Base-by-base conservation (phyloP, 371 early-diverging fungal species). In the Coemansia sp. region DNA sequence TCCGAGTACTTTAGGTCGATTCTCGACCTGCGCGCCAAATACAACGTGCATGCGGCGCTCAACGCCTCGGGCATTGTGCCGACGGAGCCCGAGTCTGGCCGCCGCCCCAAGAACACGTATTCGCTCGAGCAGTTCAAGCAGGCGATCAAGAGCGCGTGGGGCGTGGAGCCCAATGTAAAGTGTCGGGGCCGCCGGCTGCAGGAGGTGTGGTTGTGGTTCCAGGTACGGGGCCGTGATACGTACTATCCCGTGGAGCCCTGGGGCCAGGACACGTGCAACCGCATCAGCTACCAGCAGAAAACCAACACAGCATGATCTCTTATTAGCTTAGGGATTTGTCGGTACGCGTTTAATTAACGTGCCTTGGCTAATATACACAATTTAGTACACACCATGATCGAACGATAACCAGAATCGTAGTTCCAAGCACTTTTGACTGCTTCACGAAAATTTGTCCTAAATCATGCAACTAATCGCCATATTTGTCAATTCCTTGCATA, bases 11-110 rank as follows among this genome's bases (percentile, higher is more conserved):
- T 89, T 69, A 57, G 67, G 33, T 75, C 69, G 47, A 78, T 82
- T 34, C 68, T 88, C 8, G 78, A 66, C 7, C 63, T 88, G 43
- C 81, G 86, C 40, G 60, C 61, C 5, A 62, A 85, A 59, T 87
- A 86, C 64, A 79, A 90, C 63, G 51, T 90, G 14, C 86, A 82
- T 75, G 24, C 64, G 5, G 85, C 84, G 14, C 77, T 92, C 9
- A 66, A 78, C 5, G 65, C 67, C 29, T 75, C 78, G 8, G 82
- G 81, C 31, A 87, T 92, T 65, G 80, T 82, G 4, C 92, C 92
- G 6, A 87, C 87, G 10, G 78, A 80, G 16, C 78, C 70, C 0
- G 70, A 67, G 50, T 2, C 65, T 1, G 77, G 77, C 10, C 56
- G 77, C 12, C 39, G 64, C 5, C 75, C 77, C 11, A 77, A 77